Percentiles rank a stretch among this genome's conserved stretches.
Conservation (phyloP, 495 filamentous ascomycete genomes). For the Hypoxylon lienhwacheense region DNA sequence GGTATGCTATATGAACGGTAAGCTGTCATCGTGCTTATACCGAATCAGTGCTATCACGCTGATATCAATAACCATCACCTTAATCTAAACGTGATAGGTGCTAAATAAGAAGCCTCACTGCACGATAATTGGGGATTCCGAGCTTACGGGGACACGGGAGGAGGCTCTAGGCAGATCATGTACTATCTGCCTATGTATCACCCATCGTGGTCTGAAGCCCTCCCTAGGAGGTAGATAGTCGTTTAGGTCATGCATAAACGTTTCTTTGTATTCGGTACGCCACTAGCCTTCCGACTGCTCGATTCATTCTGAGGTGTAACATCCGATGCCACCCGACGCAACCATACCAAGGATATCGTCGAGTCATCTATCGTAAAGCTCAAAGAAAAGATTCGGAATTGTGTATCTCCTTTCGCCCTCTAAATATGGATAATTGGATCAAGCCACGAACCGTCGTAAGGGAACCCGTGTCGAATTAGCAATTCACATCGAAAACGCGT, state of each 20-base stretch:
- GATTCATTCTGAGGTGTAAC: constrained; percentile 5
- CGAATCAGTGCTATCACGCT: neutral
- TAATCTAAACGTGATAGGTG: neutral
- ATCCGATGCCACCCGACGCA: constrained; percentile 8
- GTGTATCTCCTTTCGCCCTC: constrained; percentile 3
- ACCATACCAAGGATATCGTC: constrained; percentile 8
- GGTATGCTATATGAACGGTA: neutral
- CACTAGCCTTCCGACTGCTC: constrained; percentile 11
- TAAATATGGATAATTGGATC: constrained; percentile 4
- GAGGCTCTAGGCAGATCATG: neutral
- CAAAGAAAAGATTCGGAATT: neutral
- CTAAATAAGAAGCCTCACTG: neutral
- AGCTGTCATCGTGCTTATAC: neutral
- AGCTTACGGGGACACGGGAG: neutral
- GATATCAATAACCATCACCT: neutral
- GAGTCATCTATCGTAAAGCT: constrained; percentile 11
- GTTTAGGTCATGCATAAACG: constrained; percentile 1
- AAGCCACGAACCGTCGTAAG: too few species aligned
- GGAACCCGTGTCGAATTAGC: constrained; percentile 20
- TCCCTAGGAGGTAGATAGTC: neutral
- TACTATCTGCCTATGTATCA: neutral
- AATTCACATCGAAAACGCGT: constrained; percentile 24
- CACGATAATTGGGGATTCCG: neutral
- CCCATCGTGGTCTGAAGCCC: neutral
- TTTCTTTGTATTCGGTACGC: constrained; percentile 17